Evolutionary conservation across 2,329 filamentous ascomycete genomes (phyloP).

Genomic region (Furcasterigmium sp.): DNA sequence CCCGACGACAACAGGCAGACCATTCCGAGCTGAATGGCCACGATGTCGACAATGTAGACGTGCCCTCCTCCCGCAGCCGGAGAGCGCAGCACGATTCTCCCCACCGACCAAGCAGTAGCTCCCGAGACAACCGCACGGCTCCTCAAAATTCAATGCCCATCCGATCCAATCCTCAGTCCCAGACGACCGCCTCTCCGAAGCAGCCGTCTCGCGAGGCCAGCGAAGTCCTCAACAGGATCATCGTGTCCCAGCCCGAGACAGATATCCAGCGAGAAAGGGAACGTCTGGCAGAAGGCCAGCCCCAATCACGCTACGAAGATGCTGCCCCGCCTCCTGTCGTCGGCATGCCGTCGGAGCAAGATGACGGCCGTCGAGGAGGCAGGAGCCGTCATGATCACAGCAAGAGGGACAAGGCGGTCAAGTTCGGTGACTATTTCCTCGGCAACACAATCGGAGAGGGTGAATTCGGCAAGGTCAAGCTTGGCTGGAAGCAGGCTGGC

Average conservation of each 20-base stretch:
- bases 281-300: constrained; percentile 57
- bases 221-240: constrained; percentile 70
- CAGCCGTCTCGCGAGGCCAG: constrained; percentile 69
- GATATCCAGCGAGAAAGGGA: constrained; percentile 69
- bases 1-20: constrained; percentile 32
- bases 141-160: constrained; percentile 35
- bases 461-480: constrained; percentile 97
- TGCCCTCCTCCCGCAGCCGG: constrained; percentile 31
- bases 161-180: constrained; percentile 32
- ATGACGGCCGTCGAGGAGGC: constrained; percentile 42
- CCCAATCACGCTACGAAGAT: constrained; percentile 36
- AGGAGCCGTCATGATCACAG: constrained; percentile 58
- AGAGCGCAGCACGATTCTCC: constrained; percentile 33
- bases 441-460: constrained; percentile 96
- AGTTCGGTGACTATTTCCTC: constrained; percentile 92
- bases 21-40: constrained; percentile 27
- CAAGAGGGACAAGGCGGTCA: constrained; percentile 65
- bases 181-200: constrained; percentile 45
- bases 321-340: constrained; percentile 39
- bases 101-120: constrained; percentile 28
- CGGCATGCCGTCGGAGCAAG: constrained; percentile 32
- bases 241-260: constrained; percentile 70
- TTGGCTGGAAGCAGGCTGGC: constrained; percentile 96
- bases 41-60: constrained; percentile 24
- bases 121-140: constrained; percentile 31